Evolutionary conservation across 2,329 filamentous ascomycete species (phyloP), one percentile per base, ranked within the genome.

Genomic region (Grosmannia clavigera): DNA sequence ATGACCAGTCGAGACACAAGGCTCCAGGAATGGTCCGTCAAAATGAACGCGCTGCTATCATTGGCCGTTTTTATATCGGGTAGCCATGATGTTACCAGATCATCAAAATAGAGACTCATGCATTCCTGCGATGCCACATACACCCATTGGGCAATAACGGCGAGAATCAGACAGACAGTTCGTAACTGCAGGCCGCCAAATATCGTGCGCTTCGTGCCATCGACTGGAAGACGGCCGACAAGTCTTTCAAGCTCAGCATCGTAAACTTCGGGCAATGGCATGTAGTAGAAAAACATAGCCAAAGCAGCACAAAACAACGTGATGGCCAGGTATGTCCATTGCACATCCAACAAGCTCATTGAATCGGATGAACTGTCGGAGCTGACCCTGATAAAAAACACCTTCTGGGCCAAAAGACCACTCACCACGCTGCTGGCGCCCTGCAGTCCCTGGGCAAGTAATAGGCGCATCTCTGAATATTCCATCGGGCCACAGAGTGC

Each of bases 281-380:
- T 82, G 66, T 86, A 87, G 68, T 82, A 86, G 69, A 87, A 85
- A 68, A 86, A 82, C 3, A 86, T 73, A 0, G 84, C 87, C 3
- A 95, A 77, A 3, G 81, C 75, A 58, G 86, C 87, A 61, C 87
- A 88, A 60, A 91, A 85, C 29, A 87, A 76, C 0, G 88, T 89
- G 62, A 92, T 86, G 60, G 85, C 86, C n/a, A 94, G 79, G 66
- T 94, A 94, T 0, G 88, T 88, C 86, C 87, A 95, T 71, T 94
- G 90, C 1, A 92, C 87, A 62, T 87, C 84, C 63, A 88, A 80
- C 3, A 94, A 77, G 1, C 80, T 81, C 2, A 76, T 71, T 2
- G 76, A 68, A 25, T 63, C 61, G 12, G 4, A 29, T 2, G 27
- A 2, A 11, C 19, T 46, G 33, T 33, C 33, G 1, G 6, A 19